These are phyloP conservation scores for Talaromyces sp. DNA, from an alignment of 2,329 filamentous ascomycete genomes.

Conservation along the genomic window DNA sequence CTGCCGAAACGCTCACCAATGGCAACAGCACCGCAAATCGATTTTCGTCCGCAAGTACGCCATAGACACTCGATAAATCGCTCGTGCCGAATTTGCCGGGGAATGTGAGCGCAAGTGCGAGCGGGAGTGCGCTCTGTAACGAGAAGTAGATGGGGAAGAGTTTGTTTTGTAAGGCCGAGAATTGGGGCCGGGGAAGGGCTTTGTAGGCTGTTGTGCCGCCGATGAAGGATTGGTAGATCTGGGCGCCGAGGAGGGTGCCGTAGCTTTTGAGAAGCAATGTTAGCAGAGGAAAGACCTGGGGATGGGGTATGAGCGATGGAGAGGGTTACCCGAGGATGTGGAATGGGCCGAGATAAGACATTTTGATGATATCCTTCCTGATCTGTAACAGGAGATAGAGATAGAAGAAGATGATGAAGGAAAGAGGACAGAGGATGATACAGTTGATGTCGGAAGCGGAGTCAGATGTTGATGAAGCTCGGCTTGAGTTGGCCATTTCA, in stretches of 20 bases:
- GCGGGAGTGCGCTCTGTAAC: constrained; percentile 72
- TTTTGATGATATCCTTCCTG: not conserved
- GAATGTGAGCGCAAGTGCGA: constrained; percentile 73
- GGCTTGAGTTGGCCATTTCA: not conserved
- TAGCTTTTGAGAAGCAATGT: constrained; percentile 58
- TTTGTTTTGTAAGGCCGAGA: constrained; percentile 73
- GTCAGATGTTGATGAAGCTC: not conserved
- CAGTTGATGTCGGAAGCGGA: not conserved
- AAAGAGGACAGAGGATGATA: not conserved
- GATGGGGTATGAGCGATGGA: too few relatives aligned
- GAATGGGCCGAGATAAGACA: constrained; percentile 19
- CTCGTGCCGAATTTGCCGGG: constrained; percentile 53
- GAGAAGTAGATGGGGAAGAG: constrained; percentile 82
- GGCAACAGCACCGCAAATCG: constrained; percentile 64
- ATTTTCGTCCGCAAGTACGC: constrained; percentile 59
- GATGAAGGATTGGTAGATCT: constrained; percentile 79
- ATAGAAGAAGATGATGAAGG: not conserved
- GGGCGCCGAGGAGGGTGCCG: constrained; percentile 79
- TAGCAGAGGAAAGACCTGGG: not conserved
- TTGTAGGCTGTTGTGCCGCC: constrained; percentile 71
- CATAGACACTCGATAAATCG: constrained; percentile 46
- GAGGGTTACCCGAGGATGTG: constrained; percentile 21
- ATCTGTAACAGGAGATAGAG: not conserved
- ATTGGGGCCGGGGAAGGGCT: constrained; percentile 72
- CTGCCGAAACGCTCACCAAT: constrained; percentile 65